Evolutionary conservation across 257 asterid species (phyloP), one percentile per base, ranked within the genome.

Genomic region (Cruciata laevipes): DNA sequence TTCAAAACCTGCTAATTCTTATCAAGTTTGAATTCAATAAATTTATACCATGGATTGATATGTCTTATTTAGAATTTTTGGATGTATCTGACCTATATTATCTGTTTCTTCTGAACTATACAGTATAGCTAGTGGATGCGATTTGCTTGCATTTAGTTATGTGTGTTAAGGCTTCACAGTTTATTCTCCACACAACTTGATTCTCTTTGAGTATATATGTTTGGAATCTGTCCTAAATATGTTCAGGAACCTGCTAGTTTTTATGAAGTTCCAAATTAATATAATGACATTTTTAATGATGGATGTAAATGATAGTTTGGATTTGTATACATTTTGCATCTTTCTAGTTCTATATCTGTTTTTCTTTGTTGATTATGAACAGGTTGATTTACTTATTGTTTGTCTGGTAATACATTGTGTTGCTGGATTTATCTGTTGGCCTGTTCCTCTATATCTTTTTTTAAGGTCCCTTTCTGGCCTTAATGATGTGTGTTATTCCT

Each of bases 401-500:
- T 61, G 12, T 30, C 23, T 59, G 4, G 38, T 33, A 33, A 7
- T 33, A 2, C 8, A 33, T 33, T 27, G 30, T 35, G 38, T 35
- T 5, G 4, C 38, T 30, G 40, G 38, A 5, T 4, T 25, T 27
- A 14, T 17, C 24, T 25, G 17, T 11, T 24, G 69, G 27, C 12
- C 53, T 44, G 14, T 5, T 37, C 6, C 40, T 25, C 17, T 23
- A 65, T 35, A n/a, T n/a, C n/a, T 7, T 14, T 47, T 16, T 61
- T 12, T 30, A n/a, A 25, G 52, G 24, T 21, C 23, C 33, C 10
- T 23, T 16, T 44, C 52, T 35, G 24, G 33, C 60, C 65, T 63
- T 65, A 73, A 70, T 79, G 42, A 73, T 37, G 64, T 35, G 56
- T 40, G 56, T 70, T 20, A 64, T 53, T 63, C 51, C 71, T 69